Base-by-base conservation (phyloP, 2,329 filamentous ascomycete species). In the Arachnopeziza araneosa region DNA sequence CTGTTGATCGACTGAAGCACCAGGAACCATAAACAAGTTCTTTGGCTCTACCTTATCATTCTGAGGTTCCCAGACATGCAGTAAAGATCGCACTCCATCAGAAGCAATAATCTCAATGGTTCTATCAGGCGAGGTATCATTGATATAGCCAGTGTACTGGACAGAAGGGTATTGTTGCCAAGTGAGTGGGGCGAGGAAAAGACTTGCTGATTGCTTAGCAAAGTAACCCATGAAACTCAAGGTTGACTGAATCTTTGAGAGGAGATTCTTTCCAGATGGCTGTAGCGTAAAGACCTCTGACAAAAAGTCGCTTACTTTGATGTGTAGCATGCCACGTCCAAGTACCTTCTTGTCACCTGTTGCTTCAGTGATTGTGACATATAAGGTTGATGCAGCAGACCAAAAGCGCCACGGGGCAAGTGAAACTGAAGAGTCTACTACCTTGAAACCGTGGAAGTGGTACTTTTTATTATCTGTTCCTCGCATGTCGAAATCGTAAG, bases 381-480 rank as follows among this genome's bases (percentile, higher is more conserved):
- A 87, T 0, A 88, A 76, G 0, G 83, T 87, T 22, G 79, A 85
- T 0, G 84, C 85, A 1, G 84, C 81, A 54, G 75, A 76, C 85
- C 84, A 88, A 60, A 88, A 83, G 62, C 80, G 76, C 50, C 75
- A 65, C 1, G 81, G 79, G 1, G 80, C 79, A 36, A 87, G 75
- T 1, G 84, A 82, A 0, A 84, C 81, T 0, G 81, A 82, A 2
- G 84, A 80, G 70, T 87, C 81, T 50, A 88, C 78, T 1, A 83
- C 76, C 71, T 88, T 88, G 72, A 81, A 84, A 0, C 84, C 85
- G 62, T 85, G 78, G 68, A 89, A 84, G 60, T 82, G 80, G 52
- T 85, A 78, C 54, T 73, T 75, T 52, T 76, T 74, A 17, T 81
- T 82, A 61, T 82, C 74, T 3, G 79, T 75, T 5, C 82, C 81